Conservation (phyloP, 495 filamentous ascomycete species). For the Xylaria scruposa region DNA sequence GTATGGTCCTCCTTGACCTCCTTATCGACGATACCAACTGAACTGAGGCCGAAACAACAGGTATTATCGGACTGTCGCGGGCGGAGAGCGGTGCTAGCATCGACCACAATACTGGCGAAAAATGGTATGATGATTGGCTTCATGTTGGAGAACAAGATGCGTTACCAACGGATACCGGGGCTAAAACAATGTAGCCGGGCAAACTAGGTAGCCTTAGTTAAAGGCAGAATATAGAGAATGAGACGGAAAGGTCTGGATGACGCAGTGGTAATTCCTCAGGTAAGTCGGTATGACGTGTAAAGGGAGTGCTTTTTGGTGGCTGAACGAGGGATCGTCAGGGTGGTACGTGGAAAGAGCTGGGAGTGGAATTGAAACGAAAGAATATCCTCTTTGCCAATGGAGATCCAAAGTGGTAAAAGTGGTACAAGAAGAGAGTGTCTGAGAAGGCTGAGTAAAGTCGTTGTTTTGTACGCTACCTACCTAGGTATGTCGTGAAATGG, state of each 20-base stretch:
- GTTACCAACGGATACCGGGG: slow-evolving; percentile 3
- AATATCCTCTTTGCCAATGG: slow-evolving; percentile 12
- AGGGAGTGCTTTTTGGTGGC: slow-evolving; percentile 4
- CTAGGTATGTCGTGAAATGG: not conserved
- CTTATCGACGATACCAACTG: slow-evolving; percentile 35
- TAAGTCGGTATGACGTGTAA: slow-evolving; percentile 21
- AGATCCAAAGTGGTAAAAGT: slow-evolving; percentile 17
- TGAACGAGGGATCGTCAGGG: slow-evolving; percentile 2
- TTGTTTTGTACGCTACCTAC: slow-evolving; percentile 5
- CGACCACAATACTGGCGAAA: slow-evolving; percentile 24
- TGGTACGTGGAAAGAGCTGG: not conserved
- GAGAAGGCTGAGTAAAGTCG: not conserved
- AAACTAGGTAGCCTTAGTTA: not conserved
- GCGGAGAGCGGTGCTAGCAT: slow-evolving; percentile 24
- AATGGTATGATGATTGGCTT: slow-evolving; percentile 33
- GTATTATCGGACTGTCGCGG: slow-evolving; percentile 24
- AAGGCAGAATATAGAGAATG: not conserved
- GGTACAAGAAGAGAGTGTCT: not conserved
- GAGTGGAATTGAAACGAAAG: slow-evolving; percentile 7
- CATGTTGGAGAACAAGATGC: slow-evolving; percentile 16
- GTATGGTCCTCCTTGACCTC: slow-evolving; percentile 36
- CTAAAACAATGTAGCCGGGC: not conserved
- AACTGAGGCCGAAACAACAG: slow-evolving; percentile 40
- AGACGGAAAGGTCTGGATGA: slow-evolving; percentile 3
- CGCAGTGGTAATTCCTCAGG: slow-evolving; percentile 16